phyloP scores from a whole-genome alignment of 306 rosid genomes.

The Begonia loranthoides region DNA sequence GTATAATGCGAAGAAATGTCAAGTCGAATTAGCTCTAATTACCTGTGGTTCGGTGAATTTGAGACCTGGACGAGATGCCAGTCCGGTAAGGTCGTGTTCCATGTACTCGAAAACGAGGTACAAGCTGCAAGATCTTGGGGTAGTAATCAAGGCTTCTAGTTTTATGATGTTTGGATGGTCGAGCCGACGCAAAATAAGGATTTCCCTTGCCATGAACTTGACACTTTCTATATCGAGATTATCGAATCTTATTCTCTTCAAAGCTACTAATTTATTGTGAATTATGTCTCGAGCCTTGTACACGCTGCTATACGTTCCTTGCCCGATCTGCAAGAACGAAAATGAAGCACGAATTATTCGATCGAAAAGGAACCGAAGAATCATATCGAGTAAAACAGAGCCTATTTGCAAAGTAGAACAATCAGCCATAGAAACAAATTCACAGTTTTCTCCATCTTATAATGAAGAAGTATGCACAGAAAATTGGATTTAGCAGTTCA shows the following conservation, averaged over 20 bases:
- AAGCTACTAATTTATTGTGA: constrained; percentile 54
- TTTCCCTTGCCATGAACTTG: constrained; percentile 94
- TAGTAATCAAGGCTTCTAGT: constrained; percentile 79
- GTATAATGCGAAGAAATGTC: too few relatives aligned
- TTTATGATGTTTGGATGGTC: constrained; percentile 85
- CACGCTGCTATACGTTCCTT: constrained; percentile 90
- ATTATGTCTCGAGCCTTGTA: constrained; percentile 77
- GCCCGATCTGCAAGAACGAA: constrained; percentile 62
- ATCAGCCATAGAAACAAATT: too few relatives aligned
- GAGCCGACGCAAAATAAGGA: constrained; percentile 74
- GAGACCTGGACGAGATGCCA: constrained; percentile 47
- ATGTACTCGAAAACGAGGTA: constrained; percentile 87
- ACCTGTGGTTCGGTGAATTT: constrained; percentile 91
- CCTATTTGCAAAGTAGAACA: too few relatives aligned
- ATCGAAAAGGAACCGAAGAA: neutral
- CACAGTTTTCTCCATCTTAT: too few relatives aligned
- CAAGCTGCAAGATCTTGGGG: constrained; percentile 63
- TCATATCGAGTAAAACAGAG: neutral
- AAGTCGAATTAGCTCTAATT: neutral
- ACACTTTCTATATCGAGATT: constrained; percentile 82
- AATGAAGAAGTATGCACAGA: too few relatives aligned
- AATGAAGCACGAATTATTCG: constrained; percentile 10
- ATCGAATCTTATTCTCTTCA: constrained; percentile 86
- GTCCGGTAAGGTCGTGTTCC: constrained; percentile 98
- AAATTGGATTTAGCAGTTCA: too few relatives aligned